phyloP scores from a whole-genome alignment of 306 rosid genomes.

The Pyrus pyrifolia region DNA sequence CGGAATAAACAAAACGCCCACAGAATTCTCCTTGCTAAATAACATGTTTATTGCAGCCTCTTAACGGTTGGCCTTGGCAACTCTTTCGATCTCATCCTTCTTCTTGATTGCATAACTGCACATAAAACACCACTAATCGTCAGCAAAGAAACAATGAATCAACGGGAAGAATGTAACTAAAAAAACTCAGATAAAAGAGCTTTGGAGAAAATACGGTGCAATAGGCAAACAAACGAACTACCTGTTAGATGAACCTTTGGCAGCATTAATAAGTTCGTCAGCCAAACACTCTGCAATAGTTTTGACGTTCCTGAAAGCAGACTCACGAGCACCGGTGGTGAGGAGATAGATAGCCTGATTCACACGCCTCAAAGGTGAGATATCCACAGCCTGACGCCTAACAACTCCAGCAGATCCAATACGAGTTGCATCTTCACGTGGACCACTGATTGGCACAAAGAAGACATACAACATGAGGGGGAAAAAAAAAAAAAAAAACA shows the following conservation, averaged over 20 bases:
- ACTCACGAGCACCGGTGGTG: conserved; percentile 47
- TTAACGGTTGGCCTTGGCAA: conserved; percentile 55
- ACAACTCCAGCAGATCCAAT: conserved; percentile 57
- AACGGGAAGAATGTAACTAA: not conserved
- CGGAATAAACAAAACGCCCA: not conserved
- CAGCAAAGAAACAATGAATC: not conserved
- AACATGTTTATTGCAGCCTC: not conserved
- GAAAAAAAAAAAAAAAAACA: too few relatives aligned
- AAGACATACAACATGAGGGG: not conserved
- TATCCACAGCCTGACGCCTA: conserved; percentile 54
- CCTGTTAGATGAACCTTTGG: conserved; percentile 55
- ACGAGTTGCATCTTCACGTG: conserved; percentile 54
- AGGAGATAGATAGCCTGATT: conserved; percentile 50
- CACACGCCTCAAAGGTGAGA: conserved; percentile 44
- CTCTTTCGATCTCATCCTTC: conserved; percentile 53
- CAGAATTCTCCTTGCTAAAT: conserved; percentile 13
- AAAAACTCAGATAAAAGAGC: not conserved
- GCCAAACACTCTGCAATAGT: conserved; percentile 50
- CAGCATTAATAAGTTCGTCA: conserved; percentile 50
- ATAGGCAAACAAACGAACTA: not conserved
- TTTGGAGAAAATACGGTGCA: not conserved
- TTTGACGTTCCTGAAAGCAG: conserved; percentile 48
- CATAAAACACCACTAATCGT: not conserved
- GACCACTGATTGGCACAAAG: conserved; percentile 30
- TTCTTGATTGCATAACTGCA: conserved; percentile 50